These are phyloP conservation scores for Hyaloscypha variabilis DNA, from an alignment of 495 filamentous ascomycete genomes.

Conservation along the genomic window DNA sequence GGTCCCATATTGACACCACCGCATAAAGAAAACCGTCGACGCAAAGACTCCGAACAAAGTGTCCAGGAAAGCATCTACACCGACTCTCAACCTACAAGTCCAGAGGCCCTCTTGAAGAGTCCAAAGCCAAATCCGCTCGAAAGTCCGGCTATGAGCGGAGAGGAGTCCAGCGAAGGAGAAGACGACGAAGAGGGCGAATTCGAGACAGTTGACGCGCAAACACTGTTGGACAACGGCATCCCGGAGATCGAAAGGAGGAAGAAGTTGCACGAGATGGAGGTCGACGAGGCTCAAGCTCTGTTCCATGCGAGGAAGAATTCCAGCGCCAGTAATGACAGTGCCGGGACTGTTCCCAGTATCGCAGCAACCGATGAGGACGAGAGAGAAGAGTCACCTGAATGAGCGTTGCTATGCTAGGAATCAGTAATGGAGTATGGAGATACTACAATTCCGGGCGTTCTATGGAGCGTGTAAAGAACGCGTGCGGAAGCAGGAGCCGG, in stretches of 20 bases:
- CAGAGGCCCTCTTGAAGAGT: conserved; percentile 28
- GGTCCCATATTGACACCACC: conserved; percentile 55
- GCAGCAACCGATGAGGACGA: conserved; percentile 16
- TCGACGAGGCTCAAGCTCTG: conserved; percentile 53
- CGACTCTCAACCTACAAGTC: conserved; percentile 28
- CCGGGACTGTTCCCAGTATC: conserved; percentile 7
- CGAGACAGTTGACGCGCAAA: conserved; percentile 42
- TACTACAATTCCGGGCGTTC: neutral
- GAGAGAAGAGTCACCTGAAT: conserved; percentile 1
- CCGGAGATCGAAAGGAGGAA: conserved; percentile 46
- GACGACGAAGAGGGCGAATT: conserved; percentile 52
- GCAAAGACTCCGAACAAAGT: conserved; percentile 32
- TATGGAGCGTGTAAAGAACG: neutral
- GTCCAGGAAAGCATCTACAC: conserved; percentile 29
- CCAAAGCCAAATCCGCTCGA: conserved; percentile 28
- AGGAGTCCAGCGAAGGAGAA: conserved; percentile 45
- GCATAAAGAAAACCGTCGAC: conserved; percentile 36
- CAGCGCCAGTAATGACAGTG: conserved; percentile 26
- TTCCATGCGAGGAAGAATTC: conserved; percentile 20
- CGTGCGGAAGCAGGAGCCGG: neutral
- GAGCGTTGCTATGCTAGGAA: neutral
- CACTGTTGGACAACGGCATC: conserved; percentile 33
- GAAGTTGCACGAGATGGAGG: conserved; percentile 57
- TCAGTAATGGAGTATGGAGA: neutral
- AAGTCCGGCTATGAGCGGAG: conserved; percentile 49